Base-by-base conservation (phyloP, 2,329 filamentous ascomycete species). In the Amesomyces nigricolor region DNA sequence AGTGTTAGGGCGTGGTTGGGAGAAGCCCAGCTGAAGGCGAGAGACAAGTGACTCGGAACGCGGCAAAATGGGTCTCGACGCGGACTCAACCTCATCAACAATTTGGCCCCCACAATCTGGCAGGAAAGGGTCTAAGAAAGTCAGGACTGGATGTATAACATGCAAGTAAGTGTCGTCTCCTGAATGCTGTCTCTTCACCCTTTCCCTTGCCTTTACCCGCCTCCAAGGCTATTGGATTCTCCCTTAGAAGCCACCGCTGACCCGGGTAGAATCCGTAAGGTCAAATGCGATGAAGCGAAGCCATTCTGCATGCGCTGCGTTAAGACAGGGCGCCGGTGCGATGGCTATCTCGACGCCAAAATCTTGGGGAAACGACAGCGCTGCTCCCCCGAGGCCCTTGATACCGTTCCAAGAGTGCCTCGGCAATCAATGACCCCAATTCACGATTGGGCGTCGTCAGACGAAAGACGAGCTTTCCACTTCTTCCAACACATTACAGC, bases 281-380 rank as follows among this genome's bases (percentile, higher is more conserved):
- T 82, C 51, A 82, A 82, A 64, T 83, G 79, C 64, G 79, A 81
- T 59, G 79, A 82, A 66, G 68, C 66, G 16, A 80, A 77, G 54
- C 79, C 79, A 1, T 69, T 66, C 39, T 83, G 80, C 60, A 66
- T 73, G 37, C 75, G 78, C 54, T 83, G 80, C 62, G 73, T 72
- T 35, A 78, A 75, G 54, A 81, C 79, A 3, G 78, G 80, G 11
- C 73, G 80, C 51, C 75, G 73, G 60, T 83, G 80, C 62, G 80
- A 83, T 63, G 80, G 80, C 56, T 82, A 83, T 54, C 62, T 68
- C 9, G 58, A 65, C 57, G 59, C 64, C 32, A 61, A 60, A 57
- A 55, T 61, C 13, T 61, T 70, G 19, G 64, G 67, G 5, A 56
- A 64, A 47, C 59, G 64, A 17, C 63, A 62, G 13, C 62, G 62